A percentile compares a stretch with the other conserved stretches of the same genome.
phyloP scores from a whole-genome alignment of 2,329 filamentous ascomycete species.

The Phyllosticta citriasiana region DNA sequence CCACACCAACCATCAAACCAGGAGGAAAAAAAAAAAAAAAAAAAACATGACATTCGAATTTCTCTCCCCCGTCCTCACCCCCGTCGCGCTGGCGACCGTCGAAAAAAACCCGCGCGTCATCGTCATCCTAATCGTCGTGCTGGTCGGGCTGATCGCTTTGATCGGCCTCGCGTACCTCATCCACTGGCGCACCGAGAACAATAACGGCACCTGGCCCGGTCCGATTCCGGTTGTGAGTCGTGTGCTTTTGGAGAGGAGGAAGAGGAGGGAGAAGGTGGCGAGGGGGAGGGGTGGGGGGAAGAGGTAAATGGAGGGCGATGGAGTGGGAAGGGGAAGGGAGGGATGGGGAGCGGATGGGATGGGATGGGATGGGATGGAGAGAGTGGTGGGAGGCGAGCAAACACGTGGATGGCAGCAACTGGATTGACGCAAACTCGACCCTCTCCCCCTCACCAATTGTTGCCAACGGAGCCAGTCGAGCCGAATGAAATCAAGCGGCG shows the following conservation, averaged over 20 bases:
- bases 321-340: neutral
- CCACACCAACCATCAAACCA: neutral
- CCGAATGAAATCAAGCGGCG: too few species aligned
- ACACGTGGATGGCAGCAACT: too few species aligned
- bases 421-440: too few species aligned
- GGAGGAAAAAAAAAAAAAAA: too few species aligned
- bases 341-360: neutral
- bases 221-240: neutral
- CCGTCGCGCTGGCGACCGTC: constrained; percentile 13
- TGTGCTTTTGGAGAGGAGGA: neutral
- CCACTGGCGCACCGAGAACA: constrained; percentile 10
- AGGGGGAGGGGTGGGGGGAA: neutral
- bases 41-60: constrained; percentile 12
- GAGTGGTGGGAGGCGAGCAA: neutral
- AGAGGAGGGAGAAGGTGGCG: neutral
- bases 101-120: constrained; percentile 12
- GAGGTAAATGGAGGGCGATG: neutral
- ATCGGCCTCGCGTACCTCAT: constrained; percentile 4
- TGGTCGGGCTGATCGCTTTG: constrained; percentile 3
- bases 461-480: too few species aligned
- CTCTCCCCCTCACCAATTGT: too few species aligned
- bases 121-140: constrained; percentile 10
- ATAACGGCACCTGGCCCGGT: constrained; percentile 10
- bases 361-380: neutral
- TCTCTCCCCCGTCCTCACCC: constrained; percentile 13